Evolutionary conservation across 805 yeast genomes (phyloP).

Genomic region (Saccharomycopsis javanensis): DNA sequence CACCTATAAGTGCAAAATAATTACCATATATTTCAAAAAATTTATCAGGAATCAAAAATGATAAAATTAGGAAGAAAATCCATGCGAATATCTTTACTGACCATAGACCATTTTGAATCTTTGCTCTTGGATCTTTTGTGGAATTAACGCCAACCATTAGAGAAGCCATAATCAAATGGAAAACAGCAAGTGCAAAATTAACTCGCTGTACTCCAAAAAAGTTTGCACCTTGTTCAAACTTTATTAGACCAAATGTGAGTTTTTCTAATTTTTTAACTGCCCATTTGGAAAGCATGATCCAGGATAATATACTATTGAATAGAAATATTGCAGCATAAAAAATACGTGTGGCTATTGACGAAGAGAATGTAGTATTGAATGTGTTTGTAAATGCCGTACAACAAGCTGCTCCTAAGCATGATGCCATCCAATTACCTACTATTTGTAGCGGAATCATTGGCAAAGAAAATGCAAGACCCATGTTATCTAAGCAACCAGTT

Average conservation of each 20-base stretch:
- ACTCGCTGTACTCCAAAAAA: constrained; percentile 91
- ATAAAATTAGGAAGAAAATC: constrained; percentile 42
- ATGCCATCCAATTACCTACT: constrained; percentile 53
- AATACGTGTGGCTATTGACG: constrained; percentile 75
- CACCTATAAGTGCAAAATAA: constrained; percentile 73
- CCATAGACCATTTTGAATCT: constrained; percentile 92
- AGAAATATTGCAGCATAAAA: constrained; percentile 75
- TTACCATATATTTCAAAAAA: constrained; percentile 90
- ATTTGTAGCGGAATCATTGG: constrained; percentile 50
- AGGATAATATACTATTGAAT: constrained; percentile 71
- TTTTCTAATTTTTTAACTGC: constrained; percentile 64
- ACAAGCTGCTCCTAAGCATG: constrained; percentile 75
- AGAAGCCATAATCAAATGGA: constrained; percentile 64
- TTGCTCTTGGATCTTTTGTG: constrained; percentile 66
- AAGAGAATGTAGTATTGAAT: constrained; percentile 45
- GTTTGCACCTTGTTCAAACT: constrained; percentile 60
- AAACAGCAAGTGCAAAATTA: constrained; percentile 74
- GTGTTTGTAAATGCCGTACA: constrained; percentile 54
- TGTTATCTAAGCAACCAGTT: too few species aligned
- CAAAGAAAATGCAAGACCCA: constrained; percentile 65
- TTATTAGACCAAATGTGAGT: constrained; percentile 58
- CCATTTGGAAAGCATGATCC: constrained; percentile 86
- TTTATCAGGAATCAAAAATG: constrained; percentile 76
- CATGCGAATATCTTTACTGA: constrained; percentile 57
- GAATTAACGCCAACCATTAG: constrained; percentile 67